Conservation (phyloP, 1,139 yeast species). For the Pichia inconspicua region DNA sequence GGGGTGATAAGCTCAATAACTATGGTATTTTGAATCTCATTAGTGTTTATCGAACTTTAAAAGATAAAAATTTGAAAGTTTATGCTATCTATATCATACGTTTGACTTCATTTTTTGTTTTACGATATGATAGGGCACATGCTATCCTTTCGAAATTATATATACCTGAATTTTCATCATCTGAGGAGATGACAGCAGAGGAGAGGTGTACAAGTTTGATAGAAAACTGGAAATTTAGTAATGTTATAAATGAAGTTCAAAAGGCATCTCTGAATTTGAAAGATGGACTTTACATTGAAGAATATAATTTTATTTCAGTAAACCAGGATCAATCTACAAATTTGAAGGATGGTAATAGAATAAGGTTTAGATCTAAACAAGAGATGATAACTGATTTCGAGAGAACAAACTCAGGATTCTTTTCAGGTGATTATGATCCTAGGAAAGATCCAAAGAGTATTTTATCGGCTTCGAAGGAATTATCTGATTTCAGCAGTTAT, state of each 20-base stretch:
- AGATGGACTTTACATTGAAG: constrained; percentile 2
- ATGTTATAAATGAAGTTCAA: constrained; percentile 3
- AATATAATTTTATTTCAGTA: constrained; percentile 2
- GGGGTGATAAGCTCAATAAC: constrained; percentile 10
- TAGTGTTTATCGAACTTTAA: constrained; percentile 1
- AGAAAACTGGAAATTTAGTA: constrained; percentile 4
- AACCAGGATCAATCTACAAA: neutral
- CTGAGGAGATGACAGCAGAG: neutral
- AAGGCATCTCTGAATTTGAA: constrained; percentile 3
- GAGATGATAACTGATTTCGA: constrained; percentile 9
- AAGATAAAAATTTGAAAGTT: constrained; percentile 2
- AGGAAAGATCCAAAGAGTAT: neutral
- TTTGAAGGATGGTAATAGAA: neutral
- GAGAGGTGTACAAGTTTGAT: constrained; percentile 8
- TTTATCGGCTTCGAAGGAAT: neutral
- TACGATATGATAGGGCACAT: constrained; percentile 2
- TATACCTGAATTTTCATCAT: constrained; percentile 6
- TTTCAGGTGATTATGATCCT: constrained; percentile 8
- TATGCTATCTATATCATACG: constrained; percentile 12
- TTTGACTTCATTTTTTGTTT: constrained; percentile 6
- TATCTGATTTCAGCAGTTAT: neutral
- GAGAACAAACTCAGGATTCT: constrained; percentile 7
- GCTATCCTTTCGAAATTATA: neutral
- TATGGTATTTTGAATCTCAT: constrained; percentile 1
- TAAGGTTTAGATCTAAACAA: neutral